These are phyloP conservation scores for Trifolium fragiferum DNA, from an alignment of 306 rosid genomes.

Conservation along the genomic window DNA sequence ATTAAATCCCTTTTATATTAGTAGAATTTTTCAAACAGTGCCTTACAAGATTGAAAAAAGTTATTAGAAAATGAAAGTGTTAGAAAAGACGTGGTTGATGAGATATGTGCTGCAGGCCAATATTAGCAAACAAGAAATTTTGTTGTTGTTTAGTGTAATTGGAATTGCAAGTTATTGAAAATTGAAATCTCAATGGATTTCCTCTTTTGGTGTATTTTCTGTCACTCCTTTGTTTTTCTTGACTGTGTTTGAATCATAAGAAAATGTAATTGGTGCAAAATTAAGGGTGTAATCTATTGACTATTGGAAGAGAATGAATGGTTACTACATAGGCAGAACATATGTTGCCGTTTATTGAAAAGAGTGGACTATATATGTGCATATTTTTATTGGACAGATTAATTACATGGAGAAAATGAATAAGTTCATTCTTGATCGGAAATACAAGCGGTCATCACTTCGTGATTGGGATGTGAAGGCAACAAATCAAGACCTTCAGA, in stretches of 20 bases:
- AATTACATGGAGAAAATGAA: no score
- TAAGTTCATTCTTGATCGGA: no score
- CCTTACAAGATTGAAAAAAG: not conserved
- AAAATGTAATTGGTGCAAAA: slow-evolving; percentile 47
- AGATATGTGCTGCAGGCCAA: slow-evolving; percentile 37
- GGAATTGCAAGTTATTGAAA: slow-evolving; percentile 44
- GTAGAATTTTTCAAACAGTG: no score
- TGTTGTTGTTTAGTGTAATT: slow-evolving; percentile 39
- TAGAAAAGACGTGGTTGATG: no score
- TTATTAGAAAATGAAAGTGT: no score
- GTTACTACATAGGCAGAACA: slow-evolving; percentile 28
- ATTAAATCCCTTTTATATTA: not conserved
- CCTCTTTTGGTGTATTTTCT: slow-evolving; percentile 39
- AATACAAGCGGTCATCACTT: no score
- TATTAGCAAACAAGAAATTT: slow-evolving; percentile 33
- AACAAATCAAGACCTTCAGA: no score
- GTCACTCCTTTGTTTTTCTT: slow-evolving; percentile 38
- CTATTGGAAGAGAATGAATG: slow-evolving; percentile 7
- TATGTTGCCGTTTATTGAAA: slow-evolving; percentile 35
- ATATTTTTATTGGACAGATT: no score
- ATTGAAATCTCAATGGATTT: slow-evolving; percentile 46
- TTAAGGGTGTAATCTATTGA: no score
- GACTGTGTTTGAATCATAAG: slow-evolving; percentile 42
- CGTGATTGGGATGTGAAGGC: no score
- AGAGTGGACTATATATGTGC: no score